Evolutionary conservation across 2,329 filamentous ascomycete genomes (phyloP).

Genomic region (Epichloe gansuensis): DNA sequence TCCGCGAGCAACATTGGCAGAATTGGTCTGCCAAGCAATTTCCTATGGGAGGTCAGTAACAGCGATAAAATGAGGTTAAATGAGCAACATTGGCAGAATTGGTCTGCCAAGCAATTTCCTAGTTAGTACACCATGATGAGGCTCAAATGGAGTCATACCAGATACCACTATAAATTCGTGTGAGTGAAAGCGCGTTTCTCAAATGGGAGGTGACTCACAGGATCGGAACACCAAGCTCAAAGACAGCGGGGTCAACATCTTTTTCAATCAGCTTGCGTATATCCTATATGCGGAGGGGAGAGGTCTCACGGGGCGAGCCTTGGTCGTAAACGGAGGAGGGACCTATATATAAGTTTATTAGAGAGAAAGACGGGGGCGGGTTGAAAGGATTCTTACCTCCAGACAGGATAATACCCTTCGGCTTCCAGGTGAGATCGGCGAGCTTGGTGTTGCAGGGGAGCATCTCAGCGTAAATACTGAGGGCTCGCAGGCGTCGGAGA

Average conservation of each 20-base stretch:
- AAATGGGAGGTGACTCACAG: conserved; percentile 8
- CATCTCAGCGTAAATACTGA: conserved; percentile 59
- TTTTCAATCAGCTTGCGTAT: background rate
- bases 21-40: conserved; percentile 52
- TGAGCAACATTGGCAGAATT: conserved; percentile 47
- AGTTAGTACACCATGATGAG: conserved; percentile 22
- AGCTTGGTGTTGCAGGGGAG: conserved; percentile 77
- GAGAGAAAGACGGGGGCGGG: conserved; percentile 4
- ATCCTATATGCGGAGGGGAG: conserved; percentile 11
- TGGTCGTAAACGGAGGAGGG: conserved; percentile 73
- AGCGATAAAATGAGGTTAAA: too few relatives aligned
- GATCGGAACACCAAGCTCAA: conserved; percentile 19
- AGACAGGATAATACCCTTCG: conserved; percentile 62
- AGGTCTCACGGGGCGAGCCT: conserved; percentile 35
- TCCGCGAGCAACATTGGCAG: conserved; percentile 41
- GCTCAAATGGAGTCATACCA: conserved; percentile 34
- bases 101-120: conserved; percentile 47
- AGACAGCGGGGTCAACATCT: conserved; percentile 57
- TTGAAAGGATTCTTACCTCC: conserved; percentile 19
- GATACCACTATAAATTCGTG: conserved; percentile 24
- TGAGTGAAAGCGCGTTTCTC: background rate
- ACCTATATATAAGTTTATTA: conserved; percentile 11
- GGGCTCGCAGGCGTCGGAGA: conserved; percentile 55
- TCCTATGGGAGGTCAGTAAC: conserved; percentile 33
- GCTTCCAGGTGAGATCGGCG: conserved; percentile 62